Base-by-base conservation (phyloP, 2,329 filamentous ascomycete species). In the Penicillium sp. region DNA sequence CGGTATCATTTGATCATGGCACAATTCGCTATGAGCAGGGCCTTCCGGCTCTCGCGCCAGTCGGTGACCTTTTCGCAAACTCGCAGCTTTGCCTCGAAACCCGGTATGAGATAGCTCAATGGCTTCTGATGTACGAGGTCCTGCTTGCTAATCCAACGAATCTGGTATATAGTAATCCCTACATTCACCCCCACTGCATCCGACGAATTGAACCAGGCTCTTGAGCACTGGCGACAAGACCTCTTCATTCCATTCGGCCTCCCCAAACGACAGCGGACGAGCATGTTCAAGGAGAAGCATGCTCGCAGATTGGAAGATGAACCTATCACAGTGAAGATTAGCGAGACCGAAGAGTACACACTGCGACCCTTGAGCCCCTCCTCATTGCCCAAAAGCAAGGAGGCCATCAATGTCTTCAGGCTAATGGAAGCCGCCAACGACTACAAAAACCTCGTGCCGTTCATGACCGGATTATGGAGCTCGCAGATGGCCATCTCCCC, bases 221-320 rank as follows among this genome's bases (percentile, higher is more conserved):
- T 80, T 31, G 62, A 69, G 27, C 69, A 68, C 57, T 78, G 76
- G 65, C 77, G 77, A 61, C 64, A 78, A 58, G 71, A 75, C 41
- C 68, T 79, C 49, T 79, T 80, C 64, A 74, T 79, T 31, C 78
- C 77, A 27, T 70, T 68, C 48, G 70, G 71, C 37, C 70, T 80
- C 5, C 64, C 67, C 35, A 56, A 65, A 6, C 68, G 68, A 43
- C 77, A 79, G 55, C 70, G 70, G 57, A 70, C 66, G 41, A 68
- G 76, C 45, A 72, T 79, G 55, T 79, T 75, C 66, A 71, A 72
- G 49, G 58, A 69, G 31, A 73, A 70, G 37, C 69, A 74, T 46
- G 67, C 70, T 39, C 64, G 70, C 14, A 63, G 69, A 50, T 67
- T 80, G 27, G 59, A 69, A 31, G 68, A 76, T 14, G 71, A 79